Percentiles rank a stretch among this genome's conserved stretches.
Evolutionary conservation across 768 basidiomycete species (phyloP).

Genomic region (Rhodosporidiobolus odoratus): DNA sequence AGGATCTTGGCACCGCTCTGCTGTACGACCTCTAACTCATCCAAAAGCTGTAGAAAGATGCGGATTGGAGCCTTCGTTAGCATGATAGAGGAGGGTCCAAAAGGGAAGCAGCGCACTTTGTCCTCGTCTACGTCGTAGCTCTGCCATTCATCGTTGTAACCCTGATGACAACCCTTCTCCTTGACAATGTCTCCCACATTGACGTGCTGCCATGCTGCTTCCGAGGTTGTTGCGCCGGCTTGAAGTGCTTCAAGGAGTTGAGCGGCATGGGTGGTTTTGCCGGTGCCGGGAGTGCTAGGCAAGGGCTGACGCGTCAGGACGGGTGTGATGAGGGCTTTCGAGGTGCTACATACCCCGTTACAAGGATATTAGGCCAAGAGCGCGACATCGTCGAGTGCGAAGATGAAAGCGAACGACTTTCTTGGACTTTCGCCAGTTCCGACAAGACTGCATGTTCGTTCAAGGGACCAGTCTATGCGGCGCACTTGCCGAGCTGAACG

Average conservation of each 20-base stretch:
- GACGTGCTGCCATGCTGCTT: slow-evolving; percentile 67
- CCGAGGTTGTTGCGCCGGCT: slow-evolving; percentile 53
- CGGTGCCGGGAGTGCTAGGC: slow-evolving; percentile 56
- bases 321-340: background rate
- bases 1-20: slow-evolving; percentile 70
- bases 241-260: slow-evolving; percentile 57
- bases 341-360: slow-evolving; percentile 59
- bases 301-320: background rate
- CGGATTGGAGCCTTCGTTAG: background rate
- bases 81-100: background rate
- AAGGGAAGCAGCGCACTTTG: slow-evolving; percentile 58
- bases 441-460: no score
- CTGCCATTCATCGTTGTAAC: slow-evolving; percentile 92
- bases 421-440: no score
- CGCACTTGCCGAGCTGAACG: no score
- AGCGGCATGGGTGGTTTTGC: slow-evolving; percentile 87
- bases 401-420: background rate
- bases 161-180: slow-evolving; percentile 69
- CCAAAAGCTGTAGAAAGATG: slow-evolving; percentile 60
- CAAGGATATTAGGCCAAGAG: slow-evolving; percentile 60
- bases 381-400: background rate
- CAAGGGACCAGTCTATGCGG: no score
- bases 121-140: slow-evolving; percentile 92
- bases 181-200: slow-evolving; percentile 89
- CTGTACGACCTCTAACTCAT: slow-evolving; percentile 69